Evolutionary conservation across 2,329 filamentous ascomycete genomes (phyloP), one percentile per base, ranked within the genome.

Genomic region (Colletotrichum cuscutae): DNA sequence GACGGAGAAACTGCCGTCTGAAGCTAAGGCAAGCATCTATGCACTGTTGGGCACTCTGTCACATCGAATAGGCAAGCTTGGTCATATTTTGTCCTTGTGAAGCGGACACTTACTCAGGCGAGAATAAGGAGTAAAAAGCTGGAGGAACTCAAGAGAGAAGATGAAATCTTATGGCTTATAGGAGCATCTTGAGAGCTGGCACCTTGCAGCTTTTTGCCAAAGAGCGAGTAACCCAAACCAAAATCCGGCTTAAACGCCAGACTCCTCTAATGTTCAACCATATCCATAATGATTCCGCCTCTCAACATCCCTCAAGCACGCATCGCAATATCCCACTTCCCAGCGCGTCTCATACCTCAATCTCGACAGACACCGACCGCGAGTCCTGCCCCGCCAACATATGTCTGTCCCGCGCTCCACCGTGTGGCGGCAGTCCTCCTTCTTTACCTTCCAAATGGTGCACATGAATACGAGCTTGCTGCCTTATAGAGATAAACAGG

Each of bases 281-380:
- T 71, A 68, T 8, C 57, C 22, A n/a, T n/a, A 30, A 2, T 32
- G 37, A n/a, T 22, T 42, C 42, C 24, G 37, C 26, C 19, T 42
- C 15, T 57, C 22, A 9, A 37, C 42, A 28, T 61, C 68, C 3
- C 13, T 19, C 11, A 68, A 35, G 32, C 69, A 71, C 5, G 22
- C 57, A 24, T 68, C 30, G 57, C 69, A 71, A 37, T 68, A 59
- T 7, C 69, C 69, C 28, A 37, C 26, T 52, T 68, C 65, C 69
- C 69, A 68, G 19, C 42, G 32, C 8, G 65, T 71, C 65, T 62
- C 35, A 62, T 13, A 19, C 65, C 35, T 54, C 61, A 52, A 6
- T 15, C 24, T 22, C 30, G n/a, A n/a, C 49, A 37, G 58, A 68
- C 5, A 58, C 58, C 65, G 37, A 8, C 65, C 46, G 26, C 37